These are phyloP conservation scores for Akebia trifoliata DNA, from an alignment of 164 flowering plant genomes.

Conservation along the genomic window DNA sequence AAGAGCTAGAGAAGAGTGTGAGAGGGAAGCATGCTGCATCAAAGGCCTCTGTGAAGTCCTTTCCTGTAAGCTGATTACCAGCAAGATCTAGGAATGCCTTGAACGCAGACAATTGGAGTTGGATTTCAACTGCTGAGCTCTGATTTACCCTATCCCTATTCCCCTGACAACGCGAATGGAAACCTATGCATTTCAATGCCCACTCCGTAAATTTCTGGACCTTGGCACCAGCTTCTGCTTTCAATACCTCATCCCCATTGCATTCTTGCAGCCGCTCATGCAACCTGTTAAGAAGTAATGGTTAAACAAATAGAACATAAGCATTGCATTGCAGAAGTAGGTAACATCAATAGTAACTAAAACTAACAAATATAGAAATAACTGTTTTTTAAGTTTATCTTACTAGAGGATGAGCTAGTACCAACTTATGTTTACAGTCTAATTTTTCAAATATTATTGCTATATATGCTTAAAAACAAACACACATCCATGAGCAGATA, in stretches of 20 bases:
- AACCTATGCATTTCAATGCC: slow-evolving; percentile 93
- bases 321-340: not conserved
- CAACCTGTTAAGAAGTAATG: slow-evolving; percentile 42
- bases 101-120: slow-evolving; percentile 83
- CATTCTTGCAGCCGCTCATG: slow-evolving; percentile 93
- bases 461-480: too few species aligned
- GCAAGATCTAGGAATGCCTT: slow-evolving; percentile 85
- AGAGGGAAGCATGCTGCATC: slow-evolving; percentile 98
- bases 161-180: slow-evolving; percentile 79
- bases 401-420: not conserved
- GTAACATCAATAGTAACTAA: not conserved
- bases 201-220: slow-evolving; percentile 95
- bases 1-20: slow-evolving; percentile 91
- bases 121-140: slow-evolving; percentile 67
- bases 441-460: not conserved
- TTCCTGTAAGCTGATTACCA: slow-evolving; percentile 83
- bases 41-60: slow-evolving; percentile 95
- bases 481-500: too few species aligned
- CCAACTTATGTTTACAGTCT: not conserved
- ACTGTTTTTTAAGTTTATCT: not conserved
- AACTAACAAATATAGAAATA: not conserved
- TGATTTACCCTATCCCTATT: slow-evolving; percentile 51
- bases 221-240: slow-evolving; percentile 93
- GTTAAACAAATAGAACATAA: slow-evolving; percentile 2
- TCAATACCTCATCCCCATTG: slow-evolving; percentile 86